These are phyloP conservation scores for Barbarea vulgaris DNA, from an alignment of 345 rosid genomes.

Conservation along the genomic window DNA sequence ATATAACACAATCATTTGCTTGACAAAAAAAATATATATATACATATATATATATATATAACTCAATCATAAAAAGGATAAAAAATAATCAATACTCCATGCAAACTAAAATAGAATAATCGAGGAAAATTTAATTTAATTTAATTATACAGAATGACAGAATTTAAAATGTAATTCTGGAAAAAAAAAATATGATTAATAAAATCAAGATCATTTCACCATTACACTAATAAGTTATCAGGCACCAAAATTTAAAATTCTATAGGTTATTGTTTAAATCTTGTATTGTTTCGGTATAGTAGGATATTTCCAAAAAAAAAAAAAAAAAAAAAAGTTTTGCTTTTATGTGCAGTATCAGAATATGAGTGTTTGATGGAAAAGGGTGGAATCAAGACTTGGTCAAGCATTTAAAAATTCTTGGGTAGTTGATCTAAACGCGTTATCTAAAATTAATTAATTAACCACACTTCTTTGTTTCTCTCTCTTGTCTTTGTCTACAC, in stretches of 20 bases:
- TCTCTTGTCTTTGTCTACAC: not conserved
- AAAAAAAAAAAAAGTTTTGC: not conserved
- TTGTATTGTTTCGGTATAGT: not conserved
- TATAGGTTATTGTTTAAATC: not conserved
- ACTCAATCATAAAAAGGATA: too few species aligned
- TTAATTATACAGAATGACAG: too few species aligned
- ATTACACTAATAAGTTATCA: not conserved
- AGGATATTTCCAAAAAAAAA: not conserved
- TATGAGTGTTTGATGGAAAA: slow-evolving; percentile 18
- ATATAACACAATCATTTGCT: too few species aligned
- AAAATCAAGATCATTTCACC: not conserved
- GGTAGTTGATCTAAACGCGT: slow-evolving; percentile 34
- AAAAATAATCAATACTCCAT: too few species aligned
- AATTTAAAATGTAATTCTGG: too few species aligned
- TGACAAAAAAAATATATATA: too few species aligned
- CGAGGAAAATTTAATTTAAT: too few species aligned
- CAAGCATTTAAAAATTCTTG: not conserved
- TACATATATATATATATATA: too few species aligned
- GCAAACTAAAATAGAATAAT: too few species aligned
- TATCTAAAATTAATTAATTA: slow-evolving; percentile 1
- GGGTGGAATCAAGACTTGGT: slow-evolving; percentile 5
- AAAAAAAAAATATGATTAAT: too few species aligned
- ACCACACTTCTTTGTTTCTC: slow-evolving; percentile 8
- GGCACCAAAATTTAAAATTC: not conserved
- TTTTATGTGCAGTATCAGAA: not conserved